Evolutionary conservation across 2,329 filamentous ascomycete genomes (phyloP), one percentile per base, ranked within the genome.

Genomic region (Xylariaceae sp.): DNA sequence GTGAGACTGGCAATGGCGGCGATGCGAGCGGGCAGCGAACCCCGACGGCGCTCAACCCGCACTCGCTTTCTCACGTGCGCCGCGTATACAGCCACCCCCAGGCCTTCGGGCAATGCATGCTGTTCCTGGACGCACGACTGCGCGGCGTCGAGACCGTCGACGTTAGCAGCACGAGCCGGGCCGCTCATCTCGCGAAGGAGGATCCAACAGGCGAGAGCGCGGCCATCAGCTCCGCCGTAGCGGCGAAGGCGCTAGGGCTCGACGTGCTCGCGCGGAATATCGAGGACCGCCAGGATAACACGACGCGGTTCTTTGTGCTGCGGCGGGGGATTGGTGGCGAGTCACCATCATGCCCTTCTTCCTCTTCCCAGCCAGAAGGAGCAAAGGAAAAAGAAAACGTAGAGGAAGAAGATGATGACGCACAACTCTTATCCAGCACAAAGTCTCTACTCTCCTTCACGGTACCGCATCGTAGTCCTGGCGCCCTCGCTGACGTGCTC

Each of bases 21-120:
- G 30, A 43, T 9, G 27, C 12, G 29, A 39, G 52, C 40, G 76
- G 76, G 42, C 71, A 74, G 43, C 74, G 71, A 57, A 81, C 80
- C 5, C 77, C 79, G n/a, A 81, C 78, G 19, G n/a, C 42, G 31
- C 29, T 19, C 19, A 19, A 19, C 2, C 64, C 79, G 40, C 64
- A 68, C 50, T 73, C 74, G 59, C 71, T 91, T 58, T 71, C 74
- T 53, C 78, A 86, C 63, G 80, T 97, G 65, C 81, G 79, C 63
- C 86, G 86, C 65, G 72, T 99, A 41, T 95, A 96, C 74, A 94
- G 89, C 29, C 94, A 99, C 72, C 91, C 92, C 7, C 94, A 99
- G 72, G 94, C 91, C 31, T 96, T 94, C 77, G 91, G 91, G 30
- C 94, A 99, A 73, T 96, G 91, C 72, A 84, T 85, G 44, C 71